Base-by-base conservation (phyloP, 2,329 filamentous ascomycete species). In the Stemphylium beticola region DNA sequence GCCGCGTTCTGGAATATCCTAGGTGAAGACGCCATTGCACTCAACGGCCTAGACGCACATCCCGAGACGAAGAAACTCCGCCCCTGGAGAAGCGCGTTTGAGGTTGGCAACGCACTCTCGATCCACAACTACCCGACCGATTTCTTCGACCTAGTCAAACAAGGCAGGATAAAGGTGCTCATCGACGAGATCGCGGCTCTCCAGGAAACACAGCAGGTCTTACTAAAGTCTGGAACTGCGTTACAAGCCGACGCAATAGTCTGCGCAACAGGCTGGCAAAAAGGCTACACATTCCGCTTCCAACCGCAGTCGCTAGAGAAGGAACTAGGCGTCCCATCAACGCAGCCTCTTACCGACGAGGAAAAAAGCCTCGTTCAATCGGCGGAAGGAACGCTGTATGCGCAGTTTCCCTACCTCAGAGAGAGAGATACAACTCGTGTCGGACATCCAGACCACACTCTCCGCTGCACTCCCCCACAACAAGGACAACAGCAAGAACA, bases 41-140 rank as follows among this genome's bases (percentile, higher is more conserved):
- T 79, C 6, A 82, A 82, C 48, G 72, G 73, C 14, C 81, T 81
- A 62, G 74, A 82, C 45, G 66, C 73, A 3, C 68, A 80, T 58
- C 58, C 72, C 0, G 75, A 79, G 51, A 74, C 75, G 9, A 63
- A 69, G 52, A 80, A 78, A 49, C 54, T 81, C 48, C 73, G 73
- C 33, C 78, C 78, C 0, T 78, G 77, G 76, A 62, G 74, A 38
- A 62, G 62, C 10, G 72, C 76, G 0, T 78, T 81, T 48, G 88
- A 83, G 80, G 80, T 82, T 7, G 85, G 82, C 1, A 81, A 78
- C 10, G 79, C 79, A 0, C 76, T 88, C 29, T 83, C 82, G 41
- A 87, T 88, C 26, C 76, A 86, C 52, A 89, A 88, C 65, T 88
- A 85, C 61, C 78, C 79, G 0, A 79, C 77, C 3, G 77, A 83